These are phyloP conservation scores for Fusarium algeriense DNA, from an alignment of 2,329 filamentous ascomycete genomes.

Conservation along the genomic window DNA sequence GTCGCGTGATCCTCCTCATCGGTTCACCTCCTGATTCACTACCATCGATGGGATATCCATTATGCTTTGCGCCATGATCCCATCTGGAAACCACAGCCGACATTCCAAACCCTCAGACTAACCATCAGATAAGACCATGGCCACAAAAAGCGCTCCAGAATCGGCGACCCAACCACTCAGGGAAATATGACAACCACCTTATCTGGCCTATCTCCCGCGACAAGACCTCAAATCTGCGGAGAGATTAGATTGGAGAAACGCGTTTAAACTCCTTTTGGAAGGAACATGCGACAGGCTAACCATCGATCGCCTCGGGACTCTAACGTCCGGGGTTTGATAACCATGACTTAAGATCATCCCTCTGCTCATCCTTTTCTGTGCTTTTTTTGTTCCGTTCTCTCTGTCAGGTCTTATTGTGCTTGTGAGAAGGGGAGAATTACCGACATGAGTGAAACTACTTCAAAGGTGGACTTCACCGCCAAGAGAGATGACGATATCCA, in stretches of 20 bases:
- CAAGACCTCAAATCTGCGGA: conserved; percentile 14
- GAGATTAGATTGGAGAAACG: conserved; percentile 16
- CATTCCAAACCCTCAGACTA: not conserved
- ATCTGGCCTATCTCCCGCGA: conserved; percentile 24
- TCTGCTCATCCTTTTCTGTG: not conserved
- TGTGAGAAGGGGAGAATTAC: not conserved
- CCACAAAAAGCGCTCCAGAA: not conserved
- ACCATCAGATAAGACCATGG: conserved; percentile 11
- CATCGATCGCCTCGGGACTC: not conserved
- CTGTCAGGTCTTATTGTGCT: not conserved
- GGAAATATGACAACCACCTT: conserved; percentile 17
- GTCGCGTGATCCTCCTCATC: not conserved
- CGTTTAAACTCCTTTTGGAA: conserved; percentile 32
- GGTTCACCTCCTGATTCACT: not conserved
- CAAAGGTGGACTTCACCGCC: conserved; percentile 26
- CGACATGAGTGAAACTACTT: conserved; percentile 16
- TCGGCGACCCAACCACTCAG: conserved; percentile 2
- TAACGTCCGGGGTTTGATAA: not conserved
- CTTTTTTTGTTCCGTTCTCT: not conserved
- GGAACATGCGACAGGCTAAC: conserved; percentile 35
- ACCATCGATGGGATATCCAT: not conserved
- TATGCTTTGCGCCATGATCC: not conserved
- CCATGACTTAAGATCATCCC: conserved; percentile 1
- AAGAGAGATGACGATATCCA: conserved; percentile 14
- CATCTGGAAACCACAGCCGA: conserved; percentile 21